Evolutionary conservation across 768 basidiomycete species (phyloP).

Genomic region (Phallus indusiatus): DNA sequence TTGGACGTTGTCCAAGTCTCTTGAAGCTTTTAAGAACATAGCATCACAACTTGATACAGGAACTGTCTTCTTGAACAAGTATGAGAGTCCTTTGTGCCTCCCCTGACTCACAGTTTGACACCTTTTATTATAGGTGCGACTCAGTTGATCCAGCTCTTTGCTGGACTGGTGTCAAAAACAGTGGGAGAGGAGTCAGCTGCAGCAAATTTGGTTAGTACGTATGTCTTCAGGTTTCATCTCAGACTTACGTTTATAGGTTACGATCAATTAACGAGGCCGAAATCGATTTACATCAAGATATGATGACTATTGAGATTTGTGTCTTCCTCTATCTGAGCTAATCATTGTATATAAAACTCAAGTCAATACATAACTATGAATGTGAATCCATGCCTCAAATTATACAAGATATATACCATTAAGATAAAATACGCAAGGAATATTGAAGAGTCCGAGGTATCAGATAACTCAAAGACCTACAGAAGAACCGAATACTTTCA

Average conservation of each 20-base stretch:
- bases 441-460: constrained; percentile 12
- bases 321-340: not conserved
- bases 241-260: constrained; percentile 46
- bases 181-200: constrained; percentile 83
- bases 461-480: constrained; percentile 15
- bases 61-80: constrained; percentile 91
- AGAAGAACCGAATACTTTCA: constrained; percentile 74
- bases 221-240: constrained; percentile 2
- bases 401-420: not conserved
- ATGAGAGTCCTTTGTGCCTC: constrained; percentile 10
- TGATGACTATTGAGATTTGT: not conserved
- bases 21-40: constrained; percentile 56
- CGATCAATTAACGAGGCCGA: constrained; percentile 75
- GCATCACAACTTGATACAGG: constrained; percentile 74
- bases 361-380: too few species aligned
- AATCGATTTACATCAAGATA: constrained; percentile 75
- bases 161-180: constrained; percentile 93
- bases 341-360: too few species aligned
- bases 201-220: constrained; percentile 68
- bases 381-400: not conserved
- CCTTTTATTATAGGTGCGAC: constrained; percentile 50
- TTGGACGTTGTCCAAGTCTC: constrained; percentile 77
- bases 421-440: not conserved
- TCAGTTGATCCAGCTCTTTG: constrained; percentile 85
- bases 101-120: not conserved